These are phyloP conservation scores for Phoma sp. DNA, from an alignment of 2,329 filamentous ascomycete species.

Conservation along the genomic window DNA sequence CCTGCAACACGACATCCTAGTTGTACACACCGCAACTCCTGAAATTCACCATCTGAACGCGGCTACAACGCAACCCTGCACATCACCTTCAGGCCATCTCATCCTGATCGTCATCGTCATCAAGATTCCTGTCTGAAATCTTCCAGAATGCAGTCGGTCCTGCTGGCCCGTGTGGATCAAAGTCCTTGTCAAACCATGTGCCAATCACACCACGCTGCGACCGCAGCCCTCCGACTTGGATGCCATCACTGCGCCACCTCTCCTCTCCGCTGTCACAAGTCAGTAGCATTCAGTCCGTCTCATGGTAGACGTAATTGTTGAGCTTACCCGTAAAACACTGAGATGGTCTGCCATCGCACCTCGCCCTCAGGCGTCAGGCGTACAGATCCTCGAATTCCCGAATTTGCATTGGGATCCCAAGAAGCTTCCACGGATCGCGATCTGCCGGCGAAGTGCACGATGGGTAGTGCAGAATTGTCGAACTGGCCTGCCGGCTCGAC, in stretches of 20 bases:
- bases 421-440: constrained; percentile 67
- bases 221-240: constrained; percentile 72
- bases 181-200: constrained; percentile 80
- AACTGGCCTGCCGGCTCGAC: constrained; percentile 65
- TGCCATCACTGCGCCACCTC: constrained; percentile 76
- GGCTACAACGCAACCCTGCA: neutral
- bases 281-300: constrained; percentile 24
- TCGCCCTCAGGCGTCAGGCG: constrained; percentile 72
- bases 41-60: neutral
- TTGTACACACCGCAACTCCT: neutral
- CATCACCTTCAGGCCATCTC: neutral
- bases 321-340: constrained; percentile 61
- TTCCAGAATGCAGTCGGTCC: constrained; percentile 84
- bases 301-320: neutral
- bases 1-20: neutral
- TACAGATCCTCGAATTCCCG: constrained; percentile 68
- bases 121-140: constrained; percentile 56
- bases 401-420: constrained; percentile 74
- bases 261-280: constrained; percentile 63
- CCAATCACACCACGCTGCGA: constrained; percentile 73
- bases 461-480: constrained; percentile 64
- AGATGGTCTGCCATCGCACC: constrained; percentile 75
- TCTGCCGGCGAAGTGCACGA: constrained; percentile 71
- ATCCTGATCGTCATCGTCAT: constrained; percentile 19
- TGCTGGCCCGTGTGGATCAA: constrained; percentile 70